Conservation (phyloP, 129 eudicot genomes). For the Flaveria trinervia region DNA sequence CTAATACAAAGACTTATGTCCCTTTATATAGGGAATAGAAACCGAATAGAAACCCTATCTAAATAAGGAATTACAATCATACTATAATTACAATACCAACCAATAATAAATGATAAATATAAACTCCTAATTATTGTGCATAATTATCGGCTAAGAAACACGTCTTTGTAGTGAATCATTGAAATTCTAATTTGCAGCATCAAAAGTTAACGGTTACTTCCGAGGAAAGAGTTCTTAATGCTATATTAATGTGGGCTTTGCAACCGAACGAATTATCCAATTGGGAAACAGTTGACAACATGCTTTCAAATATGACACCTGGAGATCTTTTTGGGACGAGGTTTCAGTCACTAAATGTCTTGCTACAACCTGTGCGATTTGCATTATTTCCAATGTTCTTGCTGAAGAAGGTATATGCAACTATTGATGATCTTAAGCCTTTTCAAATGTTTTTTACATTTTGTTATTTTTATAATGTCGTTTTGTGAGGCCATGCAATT, state of each 20-base stretch:
- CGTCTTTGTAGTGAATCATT: conserved; percentile 40
- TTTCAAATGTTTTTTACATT: background rate
- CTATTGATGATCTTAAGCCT: conserved; percentile 23
- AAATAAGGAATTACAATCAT: no score
- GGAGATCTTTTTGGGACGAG: conserved; percentile 63
- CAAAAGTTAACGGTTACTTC: conserved; percentile 90
- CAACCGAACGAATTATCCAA: conserved; percentile 62
- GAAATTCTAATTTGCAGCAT: conserved; percentile 67
- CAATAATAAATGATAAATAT: no score
- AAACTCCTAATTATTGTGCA: no score
- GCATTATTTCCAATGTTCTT: conserved; percentile 59
- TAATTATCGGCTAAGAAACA: no score
- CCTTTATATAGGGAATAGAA: no score
- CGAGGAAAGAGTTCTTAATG: conserved; percentile 88
- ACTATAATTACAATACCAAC: no score
- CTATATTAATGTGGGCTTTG: conserved; percentile 73
- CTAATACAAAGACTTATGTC: no score
- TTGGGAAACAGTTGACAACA: conserved; percentile 72
- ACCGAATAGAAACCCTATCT: no score
- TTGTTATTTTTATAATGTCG: background rate
- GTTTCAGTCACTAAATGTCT: conserved; percentile 44
- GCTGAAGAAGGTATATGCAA: conserved; percentile 67
- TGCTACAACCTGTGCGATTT: conserved; percentile 75
- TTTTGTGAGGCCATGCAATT: background rate
- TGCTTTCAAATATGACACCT: conserved; percentile 48